Base-by-base conservation (phyloP, 176 grass and related monocot species). In the Typha latifolia region DNA sequence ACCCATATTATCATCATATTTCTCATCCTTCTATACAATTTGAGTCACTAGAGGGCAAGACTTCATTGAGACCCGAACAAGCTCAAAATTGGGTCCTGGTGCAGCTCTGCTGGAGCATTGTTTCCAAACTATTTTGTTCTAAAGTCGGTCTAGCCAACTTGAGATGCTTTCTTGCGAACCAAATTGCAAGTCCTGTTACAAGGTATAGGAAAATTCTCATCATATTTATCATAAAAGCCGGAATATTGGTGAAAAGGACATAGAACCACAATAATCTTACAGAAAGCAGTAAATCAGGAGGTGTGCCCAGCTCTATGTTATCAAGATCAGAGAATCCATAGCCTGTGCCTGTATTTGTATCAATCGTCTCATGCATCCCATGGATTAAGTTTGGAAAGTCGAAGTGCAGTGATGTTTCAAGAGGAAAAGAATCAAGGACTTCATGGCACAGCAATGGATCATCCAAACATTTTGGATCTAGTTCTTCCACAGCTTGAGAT, bases 151-250 rank as follows among this genome's bases (percentile, higher is more conserved):
- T 47, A 91, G 64, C 89, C 89, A 96, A 55, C 85, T 80, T n/a
- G 80, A 82, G 14, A 91, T 66, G 80, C 88, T 91, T 32, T 84
- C 89, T 65, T 92, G 94, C 20, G 94, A 99, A 26, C 81, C 86
- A 51, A 99, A 85, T 69, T 74, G 79, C 19, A 99, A 66, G 21
- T 92, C 89, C 94, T 99, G 78, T 14, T 4, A 59, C 67, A 65
- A 72, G 0, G 49, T 3, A 2, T 37, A 57, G 61, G 4, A 31
- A 67, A 72, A 14, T 32, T 24, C 64, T 14, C 12, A 22, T 74
- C 61, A 77, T 50, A 66, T 53, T 61, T 49, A 2, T 51, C 49
- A 79, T 21, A 4, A n/a, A 43, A 65, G n/a, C 7, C 21, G 34
- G 51, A 8, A 70, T 80, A 69, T 66, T 34, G 63, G 26, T 12